Base-by-base conservation (phyloP, 169 alveolate species). In the Plasmodium knowlesi region DNA sequence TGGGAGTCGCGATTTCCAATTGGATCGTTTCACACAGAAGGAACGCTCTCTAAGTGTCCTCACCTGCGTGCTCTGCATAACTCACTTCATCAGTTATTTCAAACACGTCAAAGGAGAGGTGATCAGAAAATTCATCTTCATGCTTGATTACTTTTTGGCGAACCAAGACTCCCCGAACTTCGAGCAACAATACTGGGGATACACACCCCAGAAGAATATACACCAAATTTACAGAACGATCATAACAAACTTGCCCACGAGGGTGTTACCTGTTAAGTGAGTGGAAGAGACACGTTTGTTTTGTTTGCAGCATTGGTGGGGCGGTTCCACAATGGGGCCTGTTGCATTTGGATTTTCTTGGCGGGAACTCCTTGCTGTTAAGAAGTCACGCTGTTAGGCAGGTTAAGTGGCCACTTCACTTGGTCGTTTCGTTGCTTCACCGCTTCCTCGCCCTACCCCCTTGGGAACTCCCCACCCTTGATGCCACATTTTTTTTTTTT, bases 61-160 rank as follows among this genome's bases (percentile, higher is more conserved):
- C 5, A 78, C 82, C 22, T 89, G 94, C 76, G 94, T 67, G 32
- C 73, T 89, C n/a, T 89, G 94, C 50, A 89, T 89, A 71, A 54
- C 54, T 19, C 94, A 89, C 12, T 89, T 57, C 72, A 30, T 89
- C 34, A 89, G 76, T 39, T 19, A 89, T 71, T 89, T 89, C 82
- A 89, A 89, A 61, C 70, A 89, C 32, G 30, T 89, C 5, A 89
- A 78, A 67, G 82, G 82, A 89, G 53, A 79, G 5, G 37, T 89
- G 34, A 39, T 61, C 54, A 79, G 28, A 16, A 89, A 89, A 41
- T 57, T 89, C 14, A 39, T 89, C 73, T 89, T 79, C 39, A 79
- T 89, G 50, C 72, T 89, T 6, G 57, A 89, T 39, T 79, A 79
- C 82, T 80, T 88, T 39, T 14, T 39, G 41, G 61, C 53, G 14